phyloP scores from a whole-genome alignment of 2,329 filamentous ascomycete species.

The Aureobasidium sp. region DNA sequence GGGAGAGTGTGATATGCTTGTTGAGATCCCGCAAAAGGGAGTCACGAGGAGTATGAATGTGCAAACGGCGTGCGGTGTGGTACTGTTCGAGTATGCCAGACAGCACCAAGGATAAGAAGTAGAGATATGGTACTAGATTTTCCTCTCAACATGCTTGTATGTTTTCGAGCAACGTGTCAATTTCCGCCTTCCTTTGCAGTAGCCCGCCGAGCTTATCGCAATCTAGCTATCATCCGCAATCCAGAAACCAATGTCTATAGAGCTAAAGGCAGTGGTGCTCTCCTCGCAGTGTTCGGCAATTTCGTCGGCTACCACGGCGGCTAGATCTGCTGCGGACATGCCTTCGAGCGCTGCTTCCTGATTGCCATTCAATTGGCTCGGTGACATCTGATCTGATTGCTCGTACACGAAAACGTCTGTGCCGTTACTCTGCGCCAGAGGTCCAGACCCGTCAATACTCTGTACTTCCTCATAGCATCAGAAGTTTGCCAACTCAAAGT shows the following conservation, averaged over 20 bases:
- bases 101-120: conserved; percentile 23
- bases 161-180: no score
- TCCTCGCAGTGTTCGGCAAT: not conserved
- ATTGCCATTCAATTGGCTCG: not conserved
- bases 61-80: conserved; percentile 45
- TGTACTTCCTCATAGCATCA: not conserved
- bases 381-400: not conserved
- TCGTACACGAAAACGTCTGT: not conserved
- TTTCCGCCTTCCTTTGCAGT: no score
- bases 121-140: not conserved
- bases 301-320: not conserved
- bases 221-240: not conserved
- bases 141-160: no score
- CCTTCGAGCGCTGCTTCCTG: not conserved
- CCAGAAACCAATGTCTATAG: not conserved
- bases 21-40: conserved; percentile 45
- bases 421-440: not conserved
- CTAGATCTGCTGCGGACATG: not conserved
- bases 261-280: not conserved
- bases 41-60: conserved; percentile 48
- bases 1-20: conserved; percentile 42
- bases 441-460: not conserved
- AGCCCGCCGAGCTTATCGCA: no score
- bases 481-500: not conserved
- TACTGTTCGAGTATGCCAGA: conserved; percentile 44